Evolutionary conservation across 148 eudicot genomes (phyloP).

Genomic region (Heliosperma pusillum): DNA sequence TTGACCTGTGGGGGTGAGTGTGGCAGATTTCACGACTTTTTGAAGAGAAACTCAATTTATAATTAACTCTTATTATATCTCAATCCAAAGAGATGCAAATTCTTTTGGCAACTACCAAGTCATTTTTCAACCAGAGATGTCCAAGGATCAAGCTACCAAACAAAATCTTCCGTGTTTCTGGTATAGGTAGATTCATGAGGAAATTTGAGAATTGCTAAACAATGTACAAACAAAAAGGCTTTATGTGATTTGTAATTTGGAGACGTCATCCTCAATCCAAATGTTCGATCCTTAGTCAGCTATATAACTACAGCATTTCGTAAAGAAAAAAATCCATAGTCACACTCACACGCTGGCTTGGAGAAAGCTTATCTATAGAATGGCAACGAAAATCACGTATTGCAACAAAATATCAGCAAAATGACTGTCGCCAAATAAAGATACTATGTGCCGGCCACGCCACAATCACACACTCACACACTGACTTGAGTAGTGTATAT

Average conservation of each 20-base stretch:
- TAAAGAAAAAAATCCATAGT: background rate
- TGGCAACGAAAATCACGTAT: background rate
- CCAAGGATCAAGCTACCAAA: background rate
- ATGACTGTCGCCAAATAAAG: background rate
- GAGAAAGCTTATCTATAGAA: background rate
- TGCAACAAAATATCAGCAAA: background rate
- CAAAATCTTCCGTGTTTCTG: background rate
- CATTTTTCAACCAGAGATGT: background rate
- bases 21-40: no score
- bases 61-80: no score
- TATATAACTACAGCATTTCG: background rate
- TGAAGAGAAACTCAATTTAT: no score
- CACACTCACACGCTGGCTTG: no score
- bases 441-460: no score
- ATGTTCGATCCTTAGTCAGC: background rate
- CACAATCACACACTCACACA: no score
- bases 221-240: background rate
- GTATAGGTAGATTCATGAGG: background rate
- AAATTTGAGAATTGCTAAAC: background rate
- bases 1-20: no score
- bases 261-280: background rate
- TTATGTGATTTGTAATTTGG: background rate
- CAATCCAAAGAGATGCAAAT: no score
- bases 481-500: no score
- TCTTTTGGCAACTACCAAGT: no score